A percentile compares a stretch with the other conserved stretches of the same genome.
phyloP scores from a whole-genome alignment of 1,139 yeast genomes.

The Pneumocystis oryctolagi region DNA sequence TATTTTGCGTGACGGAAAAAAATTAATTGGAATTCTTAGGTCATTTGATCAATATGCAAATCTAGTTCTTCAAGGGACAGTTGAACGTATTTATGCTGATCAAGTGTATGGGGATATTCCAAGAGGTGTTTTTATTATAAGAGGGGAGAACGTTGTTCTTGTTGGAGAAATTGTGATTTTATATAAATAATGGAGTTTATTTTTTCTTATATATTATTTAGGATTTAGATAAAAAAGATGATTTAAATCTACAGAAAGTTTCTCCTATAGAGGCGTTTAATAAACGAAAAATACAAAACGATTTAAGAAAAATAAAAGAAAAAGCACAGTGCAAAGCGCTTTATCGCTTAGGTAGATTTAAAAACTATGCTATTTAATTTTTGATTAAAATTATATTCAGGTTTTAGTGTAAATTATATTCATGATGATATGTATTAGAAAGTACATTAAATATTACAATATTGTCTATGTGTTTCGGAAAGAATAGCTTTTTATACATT shows the following conservation, averaged over 20 bases:
- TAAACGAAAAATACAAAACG: constrained; percentile 28
- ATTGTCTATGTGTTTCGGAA: background rate
- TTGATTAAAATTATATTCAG: background rate
- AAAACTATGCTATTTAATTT: background rate
- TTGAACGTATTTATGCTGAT: constrained; percentile 64
- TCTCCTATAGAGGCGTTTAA: constrained; percentile 45
- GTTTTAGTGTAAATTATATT: background rate
- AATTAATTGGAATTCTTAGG: constrained; percentile 76
- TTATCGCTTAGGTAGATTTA: constrained; percentile 18
- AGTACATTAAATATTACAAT: background rate
- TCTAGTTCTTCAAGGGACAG: constrained; percentile 77
- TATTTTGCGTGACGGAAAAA: constrained; percentile 77
- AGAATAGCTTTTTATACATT: background rate
- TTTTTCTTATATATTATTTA: background rate
- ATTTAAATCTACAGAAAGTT: constrained; percentile 42
- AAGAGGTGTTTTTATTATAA: constrained; percentile 71
- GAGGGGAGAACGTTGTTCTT: constrained; percentile 96
- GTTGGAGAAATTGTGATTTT: constrained; percentile 56
- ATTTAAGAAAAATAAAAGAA: constrained; percentile 30
- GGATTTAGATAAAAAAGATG: constrained; percentile 77
- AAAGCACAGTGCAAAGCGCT: constrained; percentile 36
- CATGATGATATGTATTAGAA: background rate
- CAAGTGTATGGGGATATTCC: constrained; percentile 55
- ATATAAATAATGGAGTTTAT: background rate
- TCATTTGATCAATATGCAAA: constrained; percentile 94